Evolutionary conservation across 352 stramenopile species (phyloP).

Genomic region (Phytophthora europaea): DNA sequence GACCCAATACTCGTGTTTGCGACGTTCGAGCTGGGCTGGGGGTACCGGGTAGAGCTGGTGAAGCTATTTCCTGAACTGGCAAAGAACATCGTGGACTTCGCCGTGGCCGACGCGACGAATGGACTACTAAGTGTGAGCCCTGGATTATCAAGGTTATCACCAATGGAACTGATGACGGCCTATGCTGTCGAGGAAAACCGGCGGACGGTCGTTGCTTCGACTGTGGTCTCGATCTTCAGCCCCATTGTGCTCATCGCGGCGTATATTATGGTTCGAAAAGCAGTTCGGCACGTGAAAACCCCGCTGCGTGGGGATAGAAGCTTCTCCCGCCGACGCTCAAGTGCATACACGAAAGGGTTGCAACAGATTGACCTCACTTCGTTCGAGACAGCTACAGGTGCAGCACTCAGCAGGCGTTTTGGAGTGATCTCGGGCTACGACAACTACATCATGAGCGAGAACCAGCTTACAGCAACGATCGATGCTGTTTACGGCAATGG

Average conservation of each 20-base stretch:
- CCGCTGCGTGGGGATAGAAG: background rate
- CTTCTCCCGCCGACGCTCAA: background rate
- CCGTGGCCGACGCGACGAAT: background rate
- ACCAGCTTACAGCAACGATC: slow-evolving; percentile 30
- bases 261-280: slow-evolving; percentile 26
- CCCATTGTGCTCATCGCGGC: slow-evolving; percentile 20
- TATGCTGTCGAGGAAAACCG: slow-evolving; percentile 11
- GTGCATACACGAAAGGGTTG: slow-evolving; percentile 8
- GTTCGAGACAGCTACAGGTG: slow-evolving; percentile 32
- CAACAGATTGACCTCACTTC: slow-evolving; percentile 15
- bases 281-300: background rate
- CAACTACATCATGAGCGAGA: slow-evolving; percentile 28
- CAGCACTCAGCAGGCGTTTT: slow-evolving; percentile 27
- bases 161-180: slow-evolving; percentile 24
- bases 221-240: slow-evolving; percentile 24
- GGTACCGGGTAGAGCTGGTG: slow-evolving; percentile 2
- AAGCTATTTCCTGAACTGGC: slow-evolving; percentile 10
- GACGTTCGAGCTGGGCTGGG: slow-evolving; percentile 31
- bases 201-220: slow-evolving; percentile 6
- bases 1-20: slow-evolving; percentile 32
- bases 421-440: slow-evolving; percentile 31
- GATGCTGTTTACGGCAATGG: slow-evolving; percentile 48
- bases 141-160: slow-evolving; percentile 15
- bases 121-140: slow-evolving; percentile 13
- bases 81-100: slow-evolving; percentile 9